These are phyloP conservation scores for Ceratonia siliqua DNA, from an alignment of 306 rosid genomes.

Conservation along the genomic window DNA sequence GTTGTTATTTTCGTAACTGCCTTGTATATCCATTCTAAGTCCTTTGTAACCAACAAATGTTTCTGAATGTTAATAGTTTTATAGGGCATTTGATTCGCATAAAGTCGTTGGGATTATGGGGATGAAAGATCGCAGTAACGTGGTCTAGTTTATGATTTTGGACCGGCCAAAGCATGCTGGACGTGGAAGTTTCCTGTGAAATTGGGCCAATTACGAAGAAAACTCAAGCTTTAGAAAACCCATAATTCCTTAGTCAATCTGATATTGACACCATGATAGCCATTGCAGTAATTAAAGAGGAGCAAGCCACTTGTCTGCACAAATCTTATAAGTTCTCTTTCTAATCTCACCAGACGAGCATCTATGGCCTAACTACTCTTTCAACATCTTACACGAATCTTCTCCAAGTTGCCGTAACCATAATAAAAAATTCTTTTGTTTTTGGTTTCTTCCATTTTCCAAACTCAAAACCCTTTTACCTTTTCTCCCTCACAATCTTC, in stretches of 20 bases:
- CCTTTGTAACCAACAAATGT: too few relatives aligned
- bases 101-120: too few relatives aligned
- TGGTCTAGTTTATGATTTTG: neutral
- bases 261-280: neutral
- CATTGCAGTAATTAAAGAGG: neutral
- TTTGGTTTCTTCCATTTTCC: neutral
- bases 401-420: conserved; percentile 1
- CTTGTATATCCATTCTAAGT: too few relatives aligned
- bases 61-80: neutral
- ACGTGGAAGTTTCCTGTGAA: neutral
- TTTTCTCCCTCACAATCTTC: neutral
- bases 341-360: neutral
- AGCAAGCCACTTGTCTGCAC: conserved; percentile 23
- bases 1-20: too few relatives aligned
- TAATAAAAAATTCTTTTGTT: neutral
- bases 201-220: conserved; percentile 8
- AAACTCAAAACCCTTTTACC: neutral
- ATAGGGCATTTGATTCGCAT: too few relatives aligned
- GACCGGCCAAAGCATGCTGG: neutral
- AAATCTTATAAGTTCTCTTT: neutral
- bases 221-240: conserved; percentile 6
- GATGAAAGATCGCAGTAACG: too few relatives aligned
- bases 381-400: conserved; percentile 17
- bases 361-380: neutral
- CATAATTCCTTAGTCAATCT: neutral